Evolutionary conservation across 2,329 filamentous ascomycete genomes (phyloP).

Genomic region (Fusarium scirpi): DNA sequence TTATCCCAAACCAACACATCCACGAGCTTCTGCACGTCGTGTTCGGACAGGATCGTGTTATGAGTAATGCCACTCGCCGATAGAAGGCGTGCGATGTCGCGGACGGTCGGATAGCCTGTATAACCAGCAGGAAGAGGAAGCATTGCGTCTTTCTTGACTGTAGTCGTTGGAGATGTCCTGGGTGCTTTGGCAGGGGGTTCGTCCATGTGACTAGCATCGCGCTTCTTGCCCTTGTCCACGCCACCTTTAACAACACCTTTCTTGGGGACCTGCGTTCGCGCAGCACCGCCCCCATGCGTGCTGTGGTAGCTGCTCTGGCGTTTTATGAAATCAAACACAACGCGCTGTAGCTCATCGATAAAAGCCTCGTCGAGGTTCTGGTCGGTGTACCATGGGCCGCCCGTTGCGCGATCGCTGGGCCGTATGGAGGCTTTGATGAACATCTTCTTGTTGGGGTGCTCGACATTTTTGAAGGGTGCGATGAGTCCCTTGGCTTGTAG

Average conservation of each 20-base stretch:
- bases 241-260: constrained; percentile 67
- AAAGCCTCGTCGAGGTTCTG: constrained; percentile 90
- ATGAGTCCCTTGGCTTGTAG: constrained; percentile 87
- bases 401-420: constrained; percentile 90
- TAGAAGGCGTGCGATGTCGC: constrained; percentile 81
- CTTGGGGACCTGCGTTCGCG: constrained; percentile 62
- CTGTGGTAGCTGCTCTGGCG: constrained; percentile 75
- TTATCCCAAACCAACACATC: constrained; percentile 92
- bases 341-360: constrained; percentile 79
- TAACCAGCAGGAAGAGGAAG: constrained; percentile 74
- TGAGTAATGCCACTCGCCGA: constrained; percentile 76
- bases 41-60: constrained; percentile 75
- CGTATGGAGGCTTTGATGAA: constrained; percentile 90
- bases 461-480: constrained; percentile 90
- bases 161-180: constrained; percentile 39
- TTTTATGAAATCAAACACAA: constrained; percentile 80
- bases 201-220: constrained; percentile 58
- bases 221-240: constrained; percentile 62
- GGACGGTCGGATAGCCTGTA: constrained; percentile 82
- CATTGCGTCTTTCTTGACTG: constrained; percentile 54
- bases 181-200: constrained; percentile 48
- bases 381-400: constrained; percentile 94
- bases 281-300: constrained; percentile 50
- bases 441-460: constrained; percentile 91
- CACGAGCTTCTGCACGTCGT: constrained; percentile 85